Evolutionary conservation across 2,329 filamentous ascomycete species (phyloP), one percentile per base, ranked within the genome.

Genomic region (Paramyrothecium roridum): DNA sequence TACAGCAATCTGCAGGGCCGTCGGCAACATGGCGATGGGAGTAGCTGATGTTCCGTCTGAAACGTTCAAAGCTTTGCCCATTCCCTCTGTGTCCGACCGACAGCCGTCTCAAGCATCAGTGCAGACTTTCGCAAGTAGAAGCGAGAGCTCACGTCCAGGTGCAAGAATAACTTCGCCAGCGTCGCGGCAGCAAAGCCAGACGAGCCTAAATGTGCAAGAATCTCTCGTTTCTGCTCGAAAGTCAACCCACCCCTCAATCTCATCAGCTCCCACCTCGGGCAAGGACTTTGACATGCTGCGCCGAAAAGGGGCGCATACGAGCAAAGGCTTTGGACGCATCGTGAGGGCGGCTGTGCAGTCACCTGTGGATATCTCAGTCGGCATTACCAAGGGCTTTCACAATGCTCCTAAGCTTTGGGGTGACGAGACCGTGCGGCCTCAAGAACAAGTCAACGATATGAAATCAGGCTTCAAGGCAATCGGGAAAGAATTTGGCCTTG

Each of bases 351-450:
- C 88, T 4, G 77, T 93, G 55, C 89, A 88, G 63, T 86, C 86
- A 2, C 92, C 91, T 0, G 87, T 93, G 79, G 90, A 95, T 67
- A 87, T 96, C 58, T 89, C 89, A 34, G 72, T 96, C 46, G 88
- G 88, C 1, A 74, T 96, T 34, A 88, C 91, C 0, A 88, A 88
- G 69, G 92, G 91, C 0, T 93, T 96, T 67, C 88, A 93, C 66
- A 96, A 96, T 64, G 86, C 88, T 2, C 91, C 92, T 0, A 87
- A 85, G 61, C 75, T 96, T 2, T 96, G 95, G 66, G 88, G 91
- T 48, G 91, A 95, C 65, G 84, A 89, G 3, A 91, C 86, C 1
- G 87, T 96, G 1, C 81, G 90, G 11, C 86, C 87, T 22, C 76
- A 82, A 1, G 87, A 90, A 54, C 90, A 89, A 62, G 88, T 96